Evolutionary conservation across 352 stramenopile genomes (phyloP), one percentile per base, ranked within the genome.

Genomic region (Globisporangium sylvaticum): DNA sequence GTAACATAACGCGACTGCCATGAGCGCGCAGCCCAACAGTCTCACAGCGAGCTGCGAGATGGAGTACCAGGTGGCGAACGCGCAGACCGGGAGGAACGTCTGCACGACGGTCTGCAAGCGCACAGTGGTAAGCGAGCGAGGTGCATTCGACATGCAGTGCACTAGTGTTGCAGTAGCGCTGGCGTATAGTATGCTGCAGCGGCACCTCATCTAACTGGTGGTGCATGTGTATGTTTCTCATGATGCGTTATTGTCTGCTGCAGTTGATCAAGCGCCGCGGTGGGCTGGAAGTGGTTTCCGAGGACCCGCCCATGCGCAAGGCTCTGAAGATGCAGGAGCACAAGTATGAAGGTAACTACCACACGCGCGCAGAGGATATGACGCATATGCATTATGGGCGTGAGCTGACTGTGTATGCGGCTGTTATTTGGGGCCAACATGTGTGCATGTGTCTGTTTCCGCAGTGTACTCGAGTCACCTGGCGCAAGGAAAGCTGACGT

Each of bases 381-480:
- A 50, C 5, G 3, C 18, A 18, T 3, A 1, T 24, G n/a, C 12
- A 14, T 31, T 5, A 25, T 18, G 24, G 15, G 0, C 5, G 3
- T 27, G 52, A 63, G 3, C 22, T 68, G 7, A 64, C 31, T 5
- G 22, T 62, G 14, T 15, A 24, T 67, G 22, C 39, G n/a, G 3
- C 42, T 29, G 25, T 24, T 57, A 14, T n/a, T 46, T 42, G 29
- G 12, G 1, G 4, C 4, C 8, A 60, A 9, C 58, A 25, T 52
- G 22, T 37, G 42, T 50, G 42, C 3, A 46, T 7, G 22, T 6
- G 42, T 60, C 5, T 53, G 8, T n/a, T n/a, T n/a, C n/a, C n/a
- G n/a, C 57, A 76, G 69, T 91, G 25, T 93, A 91, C 70, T 93
- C 83, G 58, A 89, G 85, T 37, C 83, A 87, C 42, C 55, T 83